These are phyloP conservation scores for Monosporascus cannonballus DNA, from an alignment of 2,329 filamentous ascomycete species.

Conservation along the genomic window DNA sequence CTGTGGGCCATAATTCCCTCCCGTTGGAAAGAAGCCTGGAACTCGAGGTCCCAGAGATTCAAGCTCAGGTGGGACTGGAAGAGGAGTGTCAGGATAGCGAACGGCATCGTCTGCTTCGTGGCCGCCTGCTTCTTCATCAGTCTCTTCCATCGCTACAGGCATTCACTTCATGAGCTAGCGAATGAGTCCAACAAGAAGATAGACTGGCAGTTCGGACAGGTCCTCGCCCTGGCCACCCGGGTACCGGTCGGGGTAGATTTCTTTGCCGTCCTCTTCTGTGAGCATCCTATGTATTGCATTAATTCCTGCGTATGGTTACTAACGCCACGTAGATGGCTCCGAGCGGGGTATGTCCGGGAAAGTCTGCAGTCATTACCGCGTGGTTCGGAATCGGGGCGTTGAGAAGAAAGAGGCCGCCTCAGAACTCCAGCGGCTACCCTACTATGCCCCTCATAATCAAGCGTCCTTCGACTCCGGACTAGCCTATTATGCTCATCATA, in stretches of 20 bases:
- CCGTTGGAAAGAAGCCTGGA: not conserved
- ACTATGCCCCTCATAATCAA: not conserved
- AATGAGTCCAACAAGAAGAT: constrained; percentile 14
- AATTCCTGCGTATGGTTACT: not conserved
- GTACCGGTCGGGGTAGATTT: constrained; percentile 22
- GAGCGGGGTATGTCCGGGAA: constrained; percentile 1
- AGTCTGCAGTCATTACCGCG: not conserved
- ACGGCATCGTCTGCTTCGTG: constrained; percentile 11
- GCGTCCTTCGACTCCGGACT: too few relatives aligned
- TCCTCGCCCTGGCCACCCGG: constrained; percentile 24
- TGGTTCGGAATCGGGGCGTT: not conserved
- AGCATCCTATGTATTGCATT: constrained; percentile 3
- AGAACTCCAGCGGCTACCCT: not conserved
- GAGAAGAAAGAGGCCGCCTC: not conserved
- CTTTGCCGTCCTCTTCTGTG: constrained; percentile 19
- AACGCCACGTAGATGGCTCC: constrained; percentile 2
- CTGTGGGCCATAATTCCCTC: constrained; percentile 1
- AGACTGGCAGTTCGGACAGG: constrained; percentile 26
- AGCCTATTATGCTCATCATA: too few relatives aligned
- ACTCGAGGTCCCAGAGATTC: not conserved
- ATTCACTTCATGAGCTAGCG: constrained; percentile 6
- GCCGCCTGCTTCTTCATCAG: constrained; percentile 24
- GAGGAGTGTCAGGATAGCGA: constrained; percentile 6
- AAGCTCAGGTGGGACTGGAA: not conserved
- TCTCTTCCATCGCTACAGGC: constrained; percentile 20